Evolutionary conservation across 2,329 filamentous ascomycete species (phyloP), one percentile per base, ranked within the genome.

Genomic region (Tolypocladium nubicola): DNA sequence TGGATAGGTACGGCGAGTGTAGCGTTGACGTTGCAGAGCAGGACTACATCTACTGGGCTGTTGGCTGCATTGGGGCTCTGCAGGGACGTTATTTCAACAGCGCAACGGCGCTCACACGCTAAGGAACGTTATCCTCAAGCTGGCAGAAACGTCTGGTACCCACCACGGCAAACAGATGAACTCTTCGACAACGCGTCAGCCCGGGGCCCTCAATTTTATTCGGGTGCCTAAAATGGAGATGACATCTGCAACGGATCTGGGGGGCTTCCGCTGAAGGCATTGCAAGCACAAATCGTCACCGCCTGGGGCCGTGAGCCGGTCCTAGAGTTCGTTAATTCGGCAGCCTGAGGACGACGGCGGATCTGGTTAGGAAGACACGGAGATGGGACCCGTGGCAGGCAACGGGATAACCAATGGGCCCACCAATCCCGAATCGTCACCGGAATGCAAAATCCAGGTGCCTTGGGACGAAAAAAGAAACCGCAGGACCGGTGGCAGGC

Each of bases 401-500:
- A 53, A 21, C 52, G n/a, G 21, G 16, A 41, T 53, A 10, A 16
- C 45, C 10, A 30, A 5, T 26, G 45, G 45, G 26, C 26, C 45
- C 45, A 33, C 45, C 45, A 49, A 30, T 47, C 45, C 45, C 45
- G 23, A 30, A 47, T 14, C 45, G 26, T n/a, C 26, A 11, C 8
- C 6, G 16, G 38, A 6, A 33, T 3, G 16, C 8, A 8, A n/a
- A 68, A 69, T 65, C 57, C 57, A 61, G 67, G 58, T 69, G 67
- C 67, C 67, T 69, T 67, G 65, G 53, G 60, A 60, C 60, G 3
- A 3, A 35, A 33, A 19, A n/a, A n/a, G 26, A 49, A 30, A 19
- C 16, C 4, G 11, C 26, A 4, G 14, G 30, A 35, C 47, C 60
- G 54, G 40, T 39, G 58, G 50, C 58, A 68, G 66, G 66, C 66